phyloP scores from a whole-genome alignment of 1,284 basidiomycete species.

The Boletus calvinii region DNA sequence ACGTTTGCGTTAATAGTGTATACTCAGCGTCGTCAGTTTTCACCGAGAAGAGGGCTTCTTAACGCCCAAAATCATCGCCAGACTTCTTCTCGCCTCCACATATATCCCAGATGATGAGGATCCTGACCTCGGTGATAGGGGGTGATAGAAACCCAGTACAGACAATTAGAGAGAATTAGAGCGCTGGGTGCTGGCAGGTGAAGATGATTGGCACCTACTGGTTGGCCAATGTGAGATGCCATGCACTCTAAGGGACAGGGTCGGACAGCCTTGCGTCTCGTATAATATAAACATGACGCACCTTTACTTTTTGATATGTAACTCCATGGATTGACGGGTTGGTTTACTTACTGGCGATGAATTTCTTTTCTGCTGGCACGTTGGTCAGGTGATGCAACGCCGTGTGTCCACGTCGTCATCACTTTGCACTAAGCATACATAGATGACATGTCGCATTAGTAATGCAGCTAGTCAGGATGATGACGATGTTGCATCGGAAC shows the following conservation, averaged over 20 bases:
- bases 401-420: neutral
- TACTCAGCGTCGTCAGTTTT: constrained; percentile 27
- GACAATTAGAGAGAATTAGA: constrained; percentile 20
- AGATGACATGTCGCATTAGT: neutral
- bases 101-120: constrained; percentile 22
- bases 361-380: neutral
- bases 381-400: neutral
- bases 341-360: neutral
- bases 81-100: constrained; percentile 25
- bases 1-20: constrained; percentile 12
- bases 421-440: neutral
- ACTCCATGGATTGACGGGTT: too few species aligned
- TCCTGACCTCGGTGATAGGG: constrained; percentile 20
- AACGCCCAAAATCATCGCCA: constrained; percentile 23
- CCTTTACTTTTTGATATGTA: neutral
- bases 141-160: constrained; percentile 18
- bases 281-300: neutral
- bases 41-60: constrained; percentile 26
- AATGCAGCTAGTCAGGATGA: neutral
- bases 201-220: neutral
- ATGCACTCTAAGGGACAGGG: too few species aligned
- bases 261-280: too few species aligned
- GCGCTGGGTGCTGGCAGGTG: constrained; percentile 2
- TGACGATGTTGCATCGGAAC: neutral
- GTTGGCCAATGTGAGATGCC: too few species aligned